A percentile compares a stretch with the other conserved stretches of the same genome.
phyloP scores from a whole-genome alignment of 208 protist species.

The Porcisia deanei region DNA sequence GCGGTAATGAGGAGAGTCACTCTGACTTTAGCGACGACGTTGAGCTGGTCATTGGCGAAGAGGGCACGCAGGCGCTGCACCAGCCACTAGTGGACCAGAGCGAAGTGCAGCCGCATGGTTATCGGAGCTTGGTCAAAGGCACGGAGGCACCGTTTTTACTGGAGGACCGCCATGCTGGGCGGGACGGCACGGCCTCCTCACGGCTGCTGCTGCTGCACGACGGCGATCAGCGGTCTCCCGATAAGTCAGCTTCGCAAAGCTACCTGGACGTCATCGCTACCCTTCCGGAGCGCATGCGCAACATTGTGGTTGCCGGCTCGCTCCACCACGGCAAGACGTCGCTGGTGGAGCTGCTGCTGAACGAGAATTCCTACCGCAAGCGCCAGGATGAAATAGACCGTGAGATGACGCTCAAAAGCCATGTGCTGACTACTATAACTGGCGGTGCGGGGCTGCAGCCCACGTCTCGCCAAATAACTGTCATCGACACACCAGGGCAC shows the following conservation, averaged over 20 bases:
- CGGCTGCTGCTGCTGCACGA: slow-evolving; percentile 22
- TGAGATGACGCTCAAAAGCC: slow-evolving; percentile 67
- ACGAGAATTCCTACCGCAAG: slow-evolving; percentile 39
- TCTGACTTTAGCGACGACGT: slow-evolving; percentile 84
- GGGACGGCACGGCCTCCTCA: slow-evolving; percentile 10
- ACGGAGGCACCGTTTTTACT: slow-evolving; percentile 41
- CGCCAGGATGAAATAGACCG: slow-evolving; percentile 69
- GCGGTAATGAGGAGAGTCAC: neutral
- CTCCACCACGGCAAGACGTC: slow-evolving; percentile 98
- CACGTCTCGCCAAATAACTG: slow-evolving; percentile 88
- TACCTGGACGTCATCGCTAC: slow-evolving; percentile 53
- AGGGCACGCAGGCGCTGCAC: slow-evolving; percentile 54
- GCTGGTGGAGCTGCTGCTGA: slow-evolving; percentile 88
- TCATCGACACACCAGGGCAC: slow-evolving; percentile 99
- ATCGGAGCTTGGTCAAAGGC: neutral
- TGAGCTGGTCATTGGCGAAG: slow-evolving; percentile 83
- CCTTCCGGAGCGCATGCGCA: slow-evolving; percentile 90
- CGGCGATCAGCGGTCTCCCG: neutral
- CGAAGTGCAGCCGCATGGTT: slow-evolving; percentile 26
- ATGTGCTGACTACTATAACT: slow-evolving; percentile 58
- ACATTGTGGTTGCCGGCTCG: slow-evolving; percentile 94
- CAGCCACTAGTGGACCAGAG: slow-evolving; percentile 62
- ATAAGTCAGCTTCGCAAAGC: slow-evolving; percentile 11
- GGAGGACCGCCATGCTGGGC: slow-evolving; percentile 31
- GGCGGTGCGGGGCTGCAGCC: slow-evolving; percentile 49